Evolutionary conservation across 2,329 filamentous ascomycete genomes (phyloP).

Genomic region (Penicillium freii): DNA sequence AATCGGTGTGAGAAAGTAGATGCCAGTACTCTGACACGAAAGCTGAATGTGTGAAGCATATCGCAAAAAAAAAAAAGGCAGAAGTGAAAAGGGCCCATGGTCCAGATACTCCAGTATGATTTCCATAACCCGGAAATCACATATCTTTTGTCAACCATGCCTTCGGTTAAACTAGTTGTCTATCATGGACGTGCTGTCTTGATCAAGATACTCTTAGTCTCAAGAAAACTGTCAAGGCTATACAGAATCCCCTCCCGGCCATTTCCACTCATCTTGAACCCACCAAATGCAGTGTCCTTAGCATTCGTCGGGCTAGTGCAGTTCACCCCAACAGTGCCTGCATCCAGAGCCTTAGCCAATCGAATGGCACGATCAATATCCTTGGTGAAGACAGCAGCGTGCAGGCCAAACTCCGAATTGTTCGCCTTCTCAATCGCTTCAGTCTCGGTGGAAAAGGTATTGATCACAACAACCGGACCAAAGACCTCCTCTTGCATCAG

Average conservation of each 20-base stretch:
- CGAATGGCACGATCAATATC: slow-evolving; percentile 31
- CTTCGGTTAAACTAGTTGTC: background rate
- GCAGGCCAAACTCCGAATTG: slow-evolving; percentile 36
- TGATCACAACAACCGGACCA: slow-evolving; percentile 45
- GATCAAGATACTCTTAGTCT: slow-evolving; percentile 31
- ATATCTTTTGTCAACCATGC: background rate
- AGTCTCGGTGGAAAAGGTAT: slow-evolving; percentile 48
- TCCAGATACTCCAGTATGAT: background rate
- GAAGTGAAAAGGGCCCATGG: background rate
- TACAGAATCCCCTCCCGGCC: slow-evolving; percentile 39
- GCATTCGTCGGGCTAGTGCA: slow-evolving; percentile 41
- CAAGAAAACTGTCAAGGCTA: slow-evolving; percentile 38
- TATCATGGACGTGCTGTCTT: slow-evolving; percentile 15
- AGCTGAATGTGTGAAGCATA: background rate
- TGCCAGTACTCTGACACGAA: background rate
- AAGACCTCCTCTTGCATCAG: slow-evolving; percentile 45
- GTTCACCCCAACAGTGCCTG: slow-evolving; percentile 32
- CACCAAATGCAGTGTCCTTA: slow-evolving; percentile 45
- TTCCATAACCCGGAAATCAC: background rate
- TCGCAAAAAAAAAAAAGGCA: background rate
- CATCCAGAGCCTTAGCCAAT: slow-evolving; percentile 26
- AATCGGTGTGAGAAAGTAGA: background rate
- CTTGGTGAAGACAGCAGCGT: slow-evolving; percentile 33
- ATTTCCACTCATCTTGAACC: slow-evolving; percentile 44
- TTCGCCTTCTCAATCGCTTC: slow-evolving; percentile 58